Percentiles rank a stretch among this genome's conserved stretches.
Conservation (phyloP, 208 protist species). For the Herpetomonas tarakana region DNA sequence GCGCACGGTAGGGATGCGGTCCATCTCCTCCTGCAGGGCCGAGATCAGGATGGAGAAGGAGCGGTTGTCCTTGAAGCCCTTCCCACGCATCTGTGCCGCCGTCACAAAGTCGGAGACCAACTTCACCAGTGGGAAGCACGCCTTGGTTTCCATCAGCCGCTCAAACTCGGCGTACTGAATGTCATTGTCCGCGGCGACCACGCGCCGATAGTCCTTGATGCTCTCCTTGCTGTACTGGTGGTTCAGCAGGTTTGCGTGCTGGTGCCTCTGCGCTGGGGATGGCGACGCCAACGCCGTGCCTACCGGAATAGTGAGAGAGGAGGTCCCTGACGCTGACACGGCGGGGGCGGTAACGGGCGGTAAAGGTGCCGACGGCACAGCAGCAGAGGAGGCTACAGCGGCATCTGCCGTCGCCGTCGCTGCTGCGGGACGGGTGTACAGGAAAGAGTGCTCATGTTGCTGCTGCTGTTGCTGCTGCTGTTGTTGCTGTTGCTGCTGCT, state of each 20-base stretch:
- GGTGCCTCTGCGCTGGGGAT: not conserved
- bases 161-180: conserved; percentile 70
- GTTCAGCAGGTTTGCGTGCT: conserved; percentile 15
- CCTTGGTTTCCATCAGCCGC: conserved; percentile 36
- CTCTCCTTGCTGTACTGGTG: conserved; percentile 61
- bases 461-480: conserved; percentile 1
- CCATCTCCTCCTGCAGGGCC: conserved; percentile 17
- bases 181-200: conserved; percentile 64
- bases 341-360: not conserved
- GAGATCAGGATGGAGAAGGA: conserved; percentile 7
- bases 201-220: conserved; percentile 59
- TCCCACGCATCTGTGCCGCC: conserved; percentile 19
- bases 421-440: too few relatives aligned
- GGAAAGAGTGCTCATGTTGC: too few relatives aligned
- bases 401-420: too few relatives aligned
- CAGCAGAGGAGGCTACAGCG: too few relatives aligned
- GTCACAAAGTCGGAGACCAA: conserved; percentile 53
- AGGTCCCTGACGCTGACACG: too few relatives aligned
- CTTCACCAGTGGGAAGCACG: conserved; percentile 30
- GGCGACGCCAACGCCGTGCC: too few relatives aligned
- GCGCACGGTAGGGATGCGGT: conserved; percentile 18
- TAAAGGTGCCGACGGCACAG: too few relatives aligned
- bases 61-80: conserved; percentile 20
- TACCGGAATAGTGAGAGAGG: too few relatives aligned
- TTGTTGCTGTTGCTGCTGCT: not conserved